These are phyloP conservation scores for Dothidotthia symphoricarpi DNA, from an alignment of 2,329 filamentous ascomycete species.

Conservation along the genomic window DNA sequence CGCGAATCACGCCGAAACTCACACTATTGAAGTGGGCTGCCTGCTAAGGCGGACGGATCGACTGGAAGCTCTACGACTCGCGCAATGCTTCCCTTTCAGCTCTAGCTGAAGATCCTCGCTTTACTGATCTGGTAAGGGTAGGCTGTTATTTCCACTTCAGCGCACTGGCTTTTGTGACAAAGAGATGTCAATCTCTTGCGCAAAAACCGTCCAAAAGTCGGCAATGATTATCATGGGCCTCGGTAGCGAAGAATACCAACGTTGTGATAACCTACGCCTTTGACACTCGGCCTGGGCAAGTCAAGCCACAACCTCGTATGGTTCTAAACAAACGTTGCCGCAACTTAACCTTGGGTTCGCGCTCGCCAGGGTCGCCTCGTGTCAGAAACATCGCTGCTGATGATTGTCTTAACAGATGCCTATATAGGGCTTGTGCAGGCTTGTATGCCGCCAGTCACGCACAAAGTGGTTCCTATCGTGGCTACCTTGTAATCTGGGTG, in stretches of 20 bases:
- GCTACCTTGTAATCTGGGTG: not conserved
- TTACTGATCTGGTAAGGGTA: not conserved
- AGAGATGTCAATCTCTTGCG: conserved; percentile 1
- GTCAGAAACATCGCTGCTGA: conserved; percentile 17
- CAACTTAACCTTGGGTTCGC: conserved; percentile 5
- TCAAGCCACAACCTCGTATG: conserved; percentile 9
- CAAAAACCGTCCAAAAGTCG: not conserved
- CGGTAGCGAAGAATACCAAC: not conserved
- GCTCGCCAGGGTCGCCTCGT: conserved; percentile 3
- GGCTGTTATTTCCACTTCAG: conserved; percentile 2
- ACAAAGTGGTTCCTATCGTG: not conserved
- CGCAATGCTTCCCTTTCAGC: conserved; percentile 5
- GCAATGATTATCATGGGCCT: not conserved
- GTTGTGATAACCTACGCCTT: conserved; percentile 8
- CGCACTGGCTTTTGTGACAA: conserved; percentile 1
- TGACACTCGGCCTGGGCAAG: conserved; percentile 6
- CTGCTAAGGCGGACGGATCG: conserved; percentile 9
- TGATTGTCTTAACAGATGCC: conserved; percentile 15
- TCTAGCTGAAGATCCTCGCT: not conserved
- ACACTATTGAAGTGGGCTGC: conserved; percentile 1
- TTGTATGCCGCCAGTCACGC: conserved; percentile 11
- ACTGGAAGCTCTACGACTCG: conserved; percentile 9
- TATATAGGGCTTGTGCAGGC: conserved; percentile 15
- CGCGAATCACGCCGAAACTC: not conserved
- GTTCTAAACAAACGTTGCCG: conserved; percentile 5